Base-by-base conservation (phyloP, 331 rosid genomes). In the Spiraea crenata region DNA sequence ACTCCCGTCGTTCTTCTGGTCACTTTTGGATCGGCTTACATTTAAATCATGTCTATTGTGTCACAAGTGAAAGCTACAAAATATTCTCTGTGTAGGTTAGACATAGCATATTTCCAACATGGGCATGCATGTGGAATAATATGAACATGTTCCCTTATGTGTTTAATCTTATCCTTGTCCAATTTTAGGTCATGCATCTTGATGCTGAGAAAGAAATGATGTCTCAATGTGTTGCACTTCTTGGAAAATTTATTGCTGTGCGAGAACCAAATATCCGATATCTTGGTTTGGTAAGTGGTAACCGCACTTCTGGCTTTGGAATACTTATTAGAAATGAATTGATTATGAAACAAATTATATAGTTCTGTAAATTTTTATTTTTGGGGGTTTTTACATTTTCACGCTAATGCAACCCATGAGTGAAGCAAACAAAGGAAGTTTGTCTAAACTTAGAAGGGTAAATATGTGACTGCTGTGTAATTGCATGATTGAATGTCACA, bases 151-250 rank as follows among this genome's bases (percentile, higher is more conserved):
- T 14, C 64, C 44, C 48, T 56, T 47, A 54, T 48, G 57, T 63
- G 12, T 67, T 65, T n/a, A 67, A 60, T 76, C 38, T 67, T 79
- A 69, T 48, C 39, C 80, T 77, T 73, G 44, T 63, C 78, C 65
- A 61, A 47, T 78, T 80, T 75, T 86, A 95, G 99, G 99, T 95
- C 76, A 95, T 95, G 99, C 98, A 95, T 85, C 99, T 95, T 65
- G 99, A 95, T 89, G 99, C 99, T 85, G 99, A 91, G 73, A 91
- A 95, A 77, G 99, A 91, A 89, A 95, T 95, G 99, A 91, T 95
- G 99, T 91, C 99, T 77, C 99, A 95, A 71, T 95, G 99, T 65
- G 99, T 91, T 79, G 98, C 99, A 45, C 98, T 95, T 80, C 96
- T 95, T 74, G 99, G 99, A 76, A 95, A 95, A 75, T 95, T 95